Conservation (phyloP, 345 rosid genomes). For the Eucalyptus brandiana region DNA sequence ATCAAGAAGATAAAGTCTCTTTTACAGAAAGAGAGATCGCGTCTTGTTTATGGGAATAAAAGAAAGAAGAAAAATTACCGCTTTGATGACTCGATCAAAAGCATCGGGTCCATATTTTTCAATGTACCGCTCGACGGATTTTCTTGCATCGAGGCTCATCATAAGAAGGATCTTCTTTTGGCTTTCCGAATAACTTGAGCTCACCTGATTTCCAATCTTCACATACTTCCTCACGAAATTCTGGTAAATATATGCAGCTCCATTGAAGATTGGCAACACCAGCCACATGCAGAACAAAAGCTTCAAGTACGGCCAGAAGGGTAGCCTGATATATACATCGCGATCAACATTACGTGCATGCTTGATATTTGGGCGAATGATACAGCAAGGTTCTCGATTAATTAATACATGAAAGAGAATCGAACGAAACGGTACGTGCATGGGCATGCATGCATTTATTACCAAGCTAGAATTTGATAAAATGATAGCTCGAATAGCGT, state of each 20-base stretch:
- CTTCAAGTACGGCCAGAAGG: slow-evolving; percentile 83
- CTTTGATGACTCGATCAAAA: slow-evolving; percentile 62
- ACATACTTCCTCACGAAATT: slow-evolving; percentile 53
- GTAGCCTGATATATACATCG: slow-evolving; percentile 31
- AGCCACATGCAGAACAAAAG: slow-evolving; percentile 71
- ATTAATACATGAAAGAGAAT: neutral
- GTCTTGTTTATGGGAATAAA: neutral
- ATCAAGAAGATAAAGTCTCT: neutral
- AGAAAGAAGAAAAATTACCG: slow-evolving; percentile 18
- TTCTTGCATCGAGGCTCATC: slow-evolving; percentile 87
- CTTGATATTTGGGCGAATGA: neutral
- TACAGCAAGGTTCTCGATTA: neutral
- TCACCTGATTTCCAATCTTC: slow-evolving; percentile 32
- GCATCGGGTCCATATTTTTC: slow-evolving; percentile 76
- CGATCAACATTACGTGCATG: neutral
- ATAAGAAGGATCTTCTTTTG: slow-evolving; percentile 77
- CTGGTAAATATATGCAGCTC: slow-evolving; percentile 77
- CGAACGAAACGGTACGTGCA: neutral
- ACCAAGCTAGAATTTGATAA: slow-evolving; percentile 71
- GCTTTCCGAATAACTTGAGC: slow-evolving; percentile 27
- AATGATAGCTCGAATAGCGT: slow-evolving; percentile 68
- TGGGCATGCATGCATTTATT: neutral
- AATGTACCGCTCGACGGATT: slow-evolving; percentile 50
- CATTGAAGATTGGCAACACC: slow-evolving; percentile 78
- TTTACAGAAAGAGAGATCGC: neutral